A percentile compares a stretch with the other conserved stretches of the same genome.
These are phyloP conservation scores for Boletus insuetus DNA, from an alignment of 768 basidiomycete genomes.

Conservation along the genomic window DNA sequence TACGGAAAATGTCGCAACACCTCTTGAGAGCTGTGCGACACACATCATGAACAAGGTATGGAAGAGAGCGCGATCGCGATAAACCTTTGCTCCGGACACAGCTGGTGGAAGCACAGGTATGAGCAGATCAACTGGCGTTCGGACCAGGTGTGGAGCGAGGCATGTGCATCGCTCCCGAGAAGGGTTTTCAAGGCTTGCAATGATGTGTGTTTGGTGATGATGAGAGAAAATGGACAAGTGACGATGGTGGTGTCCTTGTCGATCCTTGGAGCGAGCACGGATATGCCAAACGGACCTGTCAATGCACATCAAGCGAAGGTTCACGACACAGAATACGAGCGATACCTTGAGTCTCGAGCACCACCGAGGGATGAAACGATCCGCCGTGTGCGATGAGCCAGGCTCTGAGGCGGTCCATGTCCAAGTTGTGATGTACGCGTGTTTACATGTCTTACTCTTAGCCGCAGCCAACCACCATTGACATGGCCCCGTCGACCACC, in stretches of 20 bases:
- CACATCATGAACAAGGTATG: slow-evolving; percentile 1
- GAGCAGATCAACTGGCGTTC: slow-evolving; percentile 67
- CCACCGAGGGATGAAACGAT: slow-evolving; percentile 45
- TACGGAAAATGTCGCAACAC: slow-evolving; percentile 53
- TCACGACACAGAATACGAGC: neutral
- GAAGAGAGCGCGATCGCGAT: slow-evolving; percentile 1
- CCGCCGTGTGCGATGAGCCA: slow-evolving; percentile 55
- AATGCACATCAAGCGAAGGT: slow-evolving; percentile 5
- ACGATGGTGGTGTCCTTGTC: slow-evolving; percentile 53
- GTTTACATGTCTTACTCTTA: neutral
- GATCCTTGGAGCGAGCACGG: slow-evolving; percentile 50
- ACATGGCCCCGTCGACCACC: slow-evolving; percentile 18
- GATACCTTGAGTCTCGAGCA: slow-evolving; percentile 45
- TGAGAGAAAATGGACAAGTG: slow-evolving; percentile 64
- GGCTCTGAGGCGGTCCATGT: slow-evolving; percentile 34
- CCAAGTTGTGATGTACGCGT: neutral
- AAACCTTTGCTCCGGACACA: slow-evolving; percentile 40
- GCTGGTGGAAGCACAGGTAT: slow-evolving; percentile 66
- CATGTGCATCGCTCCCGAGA: slow-evolving; percentile 26
- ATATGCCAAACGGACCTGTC: slow-evolving; percentile 45
- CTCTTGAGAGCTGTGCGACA: slow-evolving; percentile 5
- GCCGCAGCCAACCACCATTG: neutral
- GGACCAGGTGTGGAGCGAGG: slow-evolving; percentile 41
- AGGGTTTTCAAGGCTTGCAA: slow-evolving; percentile 41
- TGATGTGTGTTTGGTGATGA: slow-evolving; percentile 56